phyloP scores from a whole-genome alignment of 176 grass and related monocot species.

The Luzula sylvatica region DNA sequence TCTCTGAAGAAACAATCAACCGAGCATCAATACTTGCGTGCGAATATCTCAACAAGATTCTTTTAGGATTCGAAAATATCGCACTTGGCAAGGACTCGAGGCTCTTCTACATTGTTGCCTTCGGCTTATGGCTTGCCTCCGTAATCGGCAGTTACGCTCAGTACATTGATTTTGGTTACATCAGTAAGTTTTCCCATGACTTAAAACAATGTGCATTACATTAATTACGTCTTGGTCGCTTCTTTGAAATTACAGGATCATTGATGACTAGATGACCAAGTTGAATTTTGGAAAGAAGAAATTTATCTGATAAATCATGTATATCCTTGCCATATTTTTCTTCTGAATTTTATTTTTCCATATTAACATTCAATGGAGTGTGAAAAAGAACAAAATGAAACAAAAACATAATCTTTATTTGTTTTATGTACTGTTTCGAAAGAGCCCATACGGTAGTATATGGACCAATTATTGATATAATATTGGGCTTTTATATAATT shows the following conservation, averaged over 20 bases:
- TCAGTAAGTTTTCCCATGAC: constrained; percentile 25
- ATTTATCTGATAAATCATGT: neutral
- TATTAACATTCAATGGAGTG: too few species aligned
- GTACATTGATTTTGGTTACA: constrained; percentile 36
- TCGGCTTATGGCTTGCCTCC: constrained; percentile 34
- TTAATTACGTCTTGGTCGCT: neutral
- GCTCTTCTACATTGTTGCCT: constrained; percentile 41
- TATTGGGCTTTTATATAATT: too few species aligned
- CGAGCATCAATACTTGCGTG: constrained; percentile 18
- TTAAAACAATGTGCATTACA: neutral
- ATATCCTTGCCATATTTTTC: neutral
- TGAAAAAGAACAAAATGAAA: too few species aligned
- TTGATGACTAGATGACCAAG: too few species aligned
- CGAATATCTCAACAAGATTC: constrained; percentile 20
- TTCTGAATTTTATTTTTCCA: neutral
- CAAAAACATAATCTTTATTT: too few species aligned
- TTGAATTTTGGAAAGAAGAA: neutral
- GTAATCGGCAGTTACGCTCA: constrained; percentile 29
- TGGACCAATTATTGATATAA: too few species aligned
- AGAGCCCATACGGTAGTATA: too few species aligned
- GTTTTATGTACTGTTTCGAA: too few species aligned
- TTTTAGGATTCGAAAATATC: constrained; percentile 36
- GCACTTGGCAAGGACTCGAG: constrained; percentile 37
- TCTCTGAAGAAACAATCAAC: constrained; percentile 27
- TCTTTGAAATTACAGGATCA: too few species aligned